These are phyloP conservation scores for Musa balbisiana DNA, from an alignment of 202 grass and related monocot species.

Conservation along the genomic window DNA sequence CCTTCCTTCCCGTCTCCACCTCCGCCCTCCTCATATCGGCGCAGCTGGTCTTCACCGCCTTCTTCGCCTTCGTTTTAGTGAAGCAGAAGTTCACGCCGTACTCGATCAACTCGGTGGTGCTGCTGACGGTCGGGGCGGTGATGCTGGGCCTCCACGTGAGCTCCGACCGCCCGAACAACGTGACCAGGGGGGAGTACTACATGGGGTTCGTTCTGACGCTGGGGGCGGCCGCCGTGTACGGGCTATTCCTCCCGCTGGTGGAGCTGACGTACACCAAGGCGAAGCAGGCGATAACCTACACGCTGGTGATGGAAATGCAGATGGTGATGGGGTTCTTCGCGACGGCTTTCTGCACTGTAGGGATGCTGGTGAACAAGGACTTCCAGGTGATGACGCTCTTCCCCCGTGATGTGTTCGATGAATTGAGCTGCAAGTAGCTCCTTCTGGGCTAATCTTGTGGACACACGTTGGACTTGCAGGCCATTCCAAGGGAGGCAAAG, in stretches of 20 bases:
- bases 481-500: constrained; percentile 2
- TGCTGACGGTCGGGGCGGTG: constrained; percentile 3
- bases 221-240: constrained; percentile 3
- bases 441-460: too few relatives aligned
- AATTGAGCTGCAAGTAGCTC: too few relatives aligned
- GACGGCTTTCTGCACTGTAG: constrained; percentile 5
- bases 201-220: background rate
- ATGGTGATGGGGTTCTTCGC: constrained; percentile 7
- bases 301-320: constrained; percentile 16
- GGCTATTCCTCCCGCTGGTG: constrained; percentile 11
- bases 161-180: constrained; percentile 5
- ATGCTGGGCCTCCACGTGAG: background rate
- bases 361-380: constrained; percentile 11
- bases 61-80: constrained; percentile 14
- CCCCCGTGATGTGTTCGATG: too few relatives aligned
- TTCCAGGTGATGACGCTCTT: constrained; percentile 1
- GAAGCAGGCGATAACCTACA: constrained; percentile 4
- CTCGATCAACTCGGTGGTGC: constrained; percentile 10
- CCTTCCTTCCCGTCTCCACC: constrained; percentile 12
- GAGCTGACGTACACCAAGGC: constrained; percentile 2
- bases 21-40: background rate
- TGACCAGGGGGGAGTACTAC: background rate
- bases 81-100: constrained; percentile 7
- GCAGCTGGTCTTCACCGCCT: constrained; percentile 12
- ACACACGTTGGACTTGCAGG: background rate